phyloP scores from a whole-genome alignment of 805 yeast genomes.

The Kodamaea kaohsiungensis region DNA sequence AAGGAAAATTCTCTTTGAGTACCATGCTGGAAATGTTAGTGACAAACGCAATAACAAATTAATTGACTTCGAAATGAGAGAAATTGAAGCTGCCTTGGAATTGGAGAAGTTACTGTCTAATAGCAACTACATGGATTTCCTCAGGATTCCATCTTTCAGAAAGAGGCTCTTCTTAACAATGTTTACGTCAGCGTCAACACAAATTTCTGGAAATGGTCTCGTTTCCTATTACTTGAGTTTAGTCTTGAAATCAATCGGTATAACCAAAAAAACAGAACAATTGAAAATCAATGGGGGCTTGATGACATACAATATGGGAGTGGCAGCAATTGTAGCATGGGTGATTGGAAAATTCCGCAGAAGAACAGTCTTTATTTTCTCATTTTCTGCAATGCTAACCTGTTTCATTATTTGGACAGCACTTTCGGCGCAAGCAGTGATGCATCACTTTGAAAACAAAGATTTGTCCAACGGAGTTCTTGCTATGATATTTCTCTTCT shows the following conservation, averaged over 20 bases:
- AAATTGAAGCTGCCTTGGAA: conserved; percentile 30
- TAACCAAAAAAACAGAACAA: conserved; percentile 45
- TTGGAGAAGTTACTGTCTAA: conserved; percentile 36
- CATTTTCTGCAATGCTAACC: conserved; percentile 37
- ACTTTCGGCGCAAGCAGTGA: conserved; percentile 46
- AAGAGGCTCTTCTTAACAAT: conserved; percentile 39
- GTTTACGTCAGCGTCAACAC: conserved; percentile 39
- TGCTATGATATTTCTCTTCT: conserved; percentile 52
- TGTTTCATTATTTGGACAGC: conserved; percentile 45
- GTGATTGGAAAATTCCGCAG: conserved; percentile 28
- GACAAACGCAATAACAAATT: conserved; percentile 19
- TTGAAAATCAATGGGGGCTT: conserved; percentile 53
- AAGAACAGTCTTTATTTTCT: conserved; percentile 36
- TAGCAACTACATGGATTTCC: conserved; percentile 39
- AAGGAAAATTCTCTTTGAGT: conserved; percentile 32
- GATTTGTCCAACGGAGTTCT: conserved; percentile 46
- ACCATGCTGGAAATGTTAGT: conserved; percentile 41
- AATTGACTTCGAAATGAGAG: conserved; percentile 24
- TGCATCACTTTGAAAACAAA: conserved; percentile 41
- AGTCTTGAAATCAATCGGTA: conserved; percentile 56
- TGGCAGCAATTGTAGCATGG: conserved; percentile 23
- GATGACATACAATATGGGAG: conserved; percentile 46
- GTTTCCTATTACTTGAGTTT: conserved; percentile 51
- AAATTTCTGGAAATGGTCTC: conserved; percentile 52
- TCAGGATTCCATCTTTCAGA: conserved; percentile 39